A percentile compares a stretch with the other conserved stretches of the same genome.
phyloP scores from a whole-genome alignment of 2,329 filamentous ascomycete genomes.

The Ceratocystis huliohia region DNA sequence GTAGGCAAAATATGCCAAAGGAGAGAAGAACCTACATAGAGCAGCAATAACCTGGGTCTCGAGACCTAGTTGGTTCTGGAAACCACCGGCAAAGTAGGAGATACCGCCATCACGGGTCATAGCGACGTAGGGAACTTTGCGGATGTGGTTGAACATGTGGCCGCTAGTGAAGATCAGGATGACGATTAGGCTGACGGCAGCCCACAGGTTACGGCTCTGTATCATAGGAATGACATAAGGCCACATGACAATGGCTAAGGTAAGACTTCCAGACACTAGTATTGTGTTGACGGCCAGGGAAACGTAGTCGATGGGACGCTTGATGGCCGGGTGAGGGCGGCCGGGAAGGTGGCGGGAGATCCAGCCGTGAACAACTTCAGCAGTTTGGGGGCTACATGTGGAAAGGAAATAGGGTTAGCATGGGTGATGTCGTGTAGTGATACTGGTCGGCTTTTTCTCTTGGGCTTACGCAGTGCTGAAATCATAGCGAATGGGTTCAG shows the following conservation, averaged over 20 bases:
- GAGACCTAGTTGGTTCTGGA: constrained; percentile 85
- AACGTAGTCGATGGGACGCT: constrained; percentile 77
- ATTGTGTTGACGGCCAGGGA: constrained; percentile 57
- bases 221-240: constrained; percentile 71
- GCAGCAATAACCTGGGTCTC: constrained; percentile 93
- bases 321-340: constrained; percentile 62
- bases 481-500: constrained; percentile 66
- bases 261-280: constrained; percentile 55
- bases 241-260: constrained; percentile 56
- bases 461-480: constrained; percentile 61
- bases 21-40: constrained; percentile 56
- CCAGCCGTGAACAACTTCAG: constrained; percentile 70
- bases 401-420: constrained; percentile 11
- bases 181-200: constrained; percentile 71
- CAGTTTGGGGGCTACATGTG: constrained; percentile 51
- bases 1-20: neutral
- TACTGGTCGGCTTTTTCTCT: neutral
- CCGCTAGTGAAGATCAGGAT: constrained; percentile 90
- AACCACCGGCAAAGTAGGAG: constrained; percentile 79
- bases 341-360: constrained; percentile 65
- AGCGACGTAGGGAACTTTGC: constrained; percentile 84
- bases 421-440: neutral
- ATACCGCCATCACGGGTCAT: constrained; percentile 76
- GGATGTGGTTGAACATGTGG: constrained; percentile 99
- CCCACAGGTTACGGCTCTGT: constrained; percentile 89